Conservation (phyloP, 2,329 filamentous ascomycete genomes). For the Scedosporium apiospermum region DNA sequence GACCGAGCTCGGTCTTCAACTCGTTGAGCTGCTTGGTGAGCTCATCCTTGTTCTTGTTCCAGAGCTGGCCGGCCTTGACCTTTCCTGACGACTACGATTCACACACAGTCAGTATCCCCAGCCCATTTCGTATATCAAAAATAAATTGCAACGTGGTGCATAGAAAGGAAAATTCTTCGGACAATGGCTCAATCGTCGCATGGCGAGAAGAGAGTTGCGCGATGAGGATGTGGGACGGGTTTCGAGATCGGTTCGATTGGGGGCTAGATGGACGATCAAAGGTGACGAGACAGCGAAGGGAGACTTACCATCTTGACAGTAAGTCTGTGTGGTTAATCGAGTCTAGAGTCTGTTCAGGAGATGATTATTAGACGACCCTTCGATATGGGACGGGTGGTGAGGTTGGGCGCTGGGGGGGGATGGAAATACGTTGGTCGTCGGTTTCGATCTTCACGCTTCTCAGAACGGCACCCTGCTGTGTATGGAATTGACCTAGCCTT, state of each 20-base stretch:
- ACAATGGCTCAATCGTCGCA: not conserved
- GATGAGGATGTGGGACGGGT: not conserved
- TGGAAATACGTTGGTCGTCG: conserved; percentile 8
- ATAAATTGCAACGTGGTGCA: not conserved
- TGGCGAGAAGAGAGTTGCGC: not conserved
- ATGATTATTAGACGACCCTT: not conserved
- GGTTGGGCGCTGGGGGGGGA: conserved; percentile 17
- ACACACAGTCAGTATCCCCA: conserved; percentile 2
- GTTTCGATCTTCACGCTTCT: conserved; percentile 6
- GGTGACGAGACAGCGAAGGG: not conserved
- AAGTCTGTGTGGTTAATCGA: not conserved
- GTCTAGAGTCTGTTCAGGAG: not conserved
- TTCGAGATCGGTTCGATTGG: not conserved
- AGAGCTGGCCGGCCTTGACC: conserved; percentile 95
- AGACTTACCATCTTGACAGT: conserved; percentile 7
- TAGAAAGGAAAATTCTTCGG: not conserved
- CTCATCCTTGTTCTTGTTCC: conserved; percentile 99
- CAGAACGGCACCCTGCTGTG: conserved; percentile 4
- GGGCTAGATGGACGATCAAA: not conserved
- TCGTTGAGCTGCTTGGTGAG: conserved; percentile 90
- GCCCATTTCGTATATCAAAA: not conserved
- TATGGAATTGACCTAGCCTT: not conserved
- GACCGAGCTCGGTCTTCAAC: conserved; percentile 91
- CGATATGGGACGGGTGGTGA: conserved; percentile 5
- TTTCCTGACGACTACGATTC: conserved; percentile 39